phyloP scores from a whole-genome alignment of 805 yeast species.

The Saturnispora silvae region DNA sequence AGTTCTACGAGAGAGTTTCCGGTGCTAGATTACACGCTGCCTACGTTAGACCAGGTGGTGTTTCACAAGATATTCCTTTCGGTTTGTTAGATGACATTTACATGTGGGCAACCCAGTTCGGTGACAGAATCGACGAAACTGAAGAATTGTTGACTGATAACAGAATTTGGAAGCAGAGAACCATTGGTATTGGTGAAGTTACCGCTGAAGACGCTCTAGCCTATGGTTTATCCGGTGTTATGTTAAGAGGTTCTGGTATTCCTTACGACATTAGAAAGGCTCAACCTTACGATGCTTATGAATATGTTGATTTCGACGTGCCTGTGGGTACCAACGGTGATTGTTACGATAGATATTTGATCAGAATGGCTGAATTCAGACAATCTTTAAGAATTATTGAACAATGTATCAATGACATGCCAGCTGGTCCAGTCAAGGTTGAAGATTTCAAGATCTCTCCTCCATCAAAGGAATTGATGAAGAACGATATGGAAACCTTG shows the following conservation, averaged over 20 bases:
- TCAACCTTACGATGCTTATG: slow-evolving; percentile 87
- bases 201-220: slow-evolving; percentile 82
- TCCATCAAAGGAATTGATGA: slow-evolving; percentile 74
- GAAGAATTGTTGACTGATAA: slow-evolving; percentile 85
- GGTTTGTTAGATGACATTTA: slow-evolving; percentile 83
- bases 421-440: slow-evolving; percentile 83
- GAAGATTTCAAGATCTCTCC: slow-evolving; percentile 82
- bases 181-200: slow-evolving; percentile 67
- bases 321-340: slow-evolving; percentile 85
- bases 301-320: slow-evolving; percentile 73
- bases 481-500: slow-evolving; percentile 86
- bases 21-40: slow-evolving; percentile 89
- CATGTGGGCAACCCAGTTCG: slow-evolving; percentile 95
- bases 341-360: slow-evolving; percentile 81
- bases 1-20: slow-evolving; percentile 80
- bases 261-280: slow-evolving; percentile 80
- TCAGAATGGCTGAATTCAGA: slow-evolving; percentile 87
- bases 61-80: slow-evolving; percentile 75
- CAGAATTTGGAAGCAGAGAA: slow-evolving; percentile 87
- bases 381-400: slow-evolving; percentile 81
- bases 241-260: slow-evolving; percentile 85
- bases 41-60: slow-evolving; percentile 88
- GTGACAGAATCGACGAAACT: slow-evolving; percentile 83
- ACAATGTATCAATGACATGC: slow-evolving; percentile 87
- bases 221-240: slow-evolving; percentile 73